These are phyloP conservation scores for Volutella citrinella DNA, from an alignment of 2,329 filamentous ascomycete genomes.

Conservation along the genomic window DNA sequence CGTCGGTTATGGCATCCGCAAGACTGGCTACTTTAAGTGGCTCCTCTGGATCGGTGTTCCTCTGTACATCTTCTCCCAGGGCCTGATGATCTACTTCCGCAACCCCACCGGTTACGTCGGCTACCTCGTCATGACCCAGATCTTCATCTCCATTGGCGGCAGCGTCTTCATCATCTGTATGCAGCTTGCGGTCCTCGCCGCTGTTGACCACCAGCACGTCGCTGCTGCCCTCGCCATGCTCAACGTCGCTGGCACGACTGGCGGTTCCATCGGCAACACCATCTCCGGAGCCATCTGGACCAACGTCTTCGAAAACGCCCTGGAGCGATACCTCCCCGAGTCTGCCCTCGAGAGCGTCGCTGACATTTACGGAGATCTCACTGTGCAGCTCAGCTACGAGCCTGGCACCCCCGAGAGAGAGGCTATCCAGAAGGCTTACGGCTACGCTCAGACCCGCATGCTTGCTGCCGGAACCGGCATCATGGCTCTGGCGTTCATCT, in stretches of 20 bases:
- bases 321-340: conserved; percentile 35
- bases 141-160: conserved; percentile 47
- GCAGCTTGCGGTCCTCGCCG: conserved; percentile 54
- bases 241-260: conserved; percentile 39
- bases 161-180: conserved; percentile 50
- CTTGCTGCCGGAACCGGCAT: conserved; percentile 26
- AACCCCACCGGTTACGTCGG: conserved; percentile 34
- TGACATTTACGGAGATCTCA: conserved; percentile 38
- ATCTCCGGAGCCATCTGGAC: conserved; percentile 38
- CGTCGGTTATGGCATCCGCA: conserved; percentile 40
- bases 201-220: conserved; percentile 48
- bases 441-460: conserved; percentile 38
- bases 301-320: conserved; percentile 30
- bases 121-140: conserved; percentile 48
- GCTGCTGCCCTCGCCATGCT: conserved; percentile 45
- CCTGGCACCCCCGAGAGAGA: conserved; percentile 35
- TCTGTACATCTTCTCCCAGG: conserved; percentile 49
- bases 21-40: conserved; percentile 45
- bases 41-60: conserved; percentile 38
- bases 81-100: conserved; percentile 29
- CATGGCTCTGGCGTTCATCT: conserved; percentile 17
- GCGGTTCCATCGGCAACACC: conserved; percentile 40
- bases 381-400: conserved; percentile 32
- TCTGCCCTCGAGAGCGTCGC: conserved; percentile 28
- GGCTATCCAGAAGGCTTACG: conserved; percentile 43